Percentiles rank a stretch among this genome's conserved stretches.
Evolutionary conservation across 495 filamentous ascomycete species (phyloP).

Genomic region (Saxophila tyrrhenica): DNA sequence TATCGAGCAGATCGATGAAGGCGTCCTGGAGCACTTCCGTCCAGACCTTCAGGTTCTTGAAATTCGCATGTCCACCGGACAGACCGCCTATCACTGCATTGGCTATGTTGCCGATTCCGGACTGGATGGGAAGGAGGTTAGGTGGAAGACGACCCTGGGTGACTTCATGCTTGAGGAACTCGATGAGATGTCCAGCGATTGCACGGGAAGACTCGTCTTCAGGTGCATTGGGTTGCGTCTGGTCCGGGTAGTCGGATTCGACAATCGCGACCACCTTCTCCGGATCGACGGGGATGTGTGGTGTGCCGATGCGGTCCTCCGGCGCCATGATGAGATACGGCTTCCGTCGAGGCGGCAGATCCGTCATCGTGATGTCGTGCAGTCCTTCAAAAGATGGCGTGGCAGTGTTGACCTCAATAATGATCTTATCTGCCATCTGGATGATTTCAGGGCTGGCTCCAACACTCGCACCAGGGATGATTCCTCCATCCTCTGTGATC

Average conservation of each 20-base stretch:
- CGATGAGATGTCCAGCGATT: slow-evolving; percentile 73
- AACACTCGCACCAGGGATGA: slow-evolving; percentile 79
- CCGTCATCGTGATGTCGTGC: slow-evolving; percentile 82
- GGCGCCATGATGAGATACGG: slow-evolving; percentile 75
- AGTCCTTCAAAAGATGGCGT: slow-evolving; percentile 78
- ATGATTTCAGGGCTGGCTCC: slow-evolving; percentile 78
- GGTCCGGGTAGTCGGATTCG: slow-evolving; percentile 73
- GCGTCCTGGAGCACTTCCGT: slow-evolving; percentile 90
- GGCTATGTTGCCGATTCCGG: slow-evolving; percentile 88
- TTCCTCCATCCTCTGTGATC: slow-evolving; percentile 86
- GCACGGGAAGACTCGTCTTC: slow-evolving; percentile 60
- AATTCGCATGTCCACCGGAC: slow-evolving; percentile 56
- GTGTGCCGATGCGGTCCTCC: slow-evolving; percentile 71
- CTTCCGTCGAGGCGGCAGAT: slow-evolving; percentile 68
- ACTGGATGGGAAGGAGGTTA: slow-evolving; percentile 74
- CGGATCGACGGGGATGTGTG: slow-evolving; percentile 77
- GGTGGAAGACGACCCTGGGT: slow-evolving; percentile 60
- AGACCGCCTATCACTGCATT: slow-evolving; percentile 86
- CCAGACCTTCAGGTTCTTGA: slow-evolving; percentile 83
- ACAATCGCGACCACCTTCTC: slow-evolving; percentile 81
- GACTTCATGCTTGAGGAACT: slow-evolving; percentile 79
- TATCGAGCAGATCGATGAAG: slow-evolving; percentile 91
- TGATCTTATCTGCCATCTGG: slow-evolving; percentile 48
- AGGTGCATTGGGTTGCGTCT: slow-evolving; percentile 65
- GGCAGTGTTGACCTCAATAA: slow-evolving; percentile 87